Evolutionary conservation across 2,329 filamentous ascomycete species (phyloP), one percentile per base, ranked within the genome.

Genomic region (Cladophialophora exuberans): DNA sequence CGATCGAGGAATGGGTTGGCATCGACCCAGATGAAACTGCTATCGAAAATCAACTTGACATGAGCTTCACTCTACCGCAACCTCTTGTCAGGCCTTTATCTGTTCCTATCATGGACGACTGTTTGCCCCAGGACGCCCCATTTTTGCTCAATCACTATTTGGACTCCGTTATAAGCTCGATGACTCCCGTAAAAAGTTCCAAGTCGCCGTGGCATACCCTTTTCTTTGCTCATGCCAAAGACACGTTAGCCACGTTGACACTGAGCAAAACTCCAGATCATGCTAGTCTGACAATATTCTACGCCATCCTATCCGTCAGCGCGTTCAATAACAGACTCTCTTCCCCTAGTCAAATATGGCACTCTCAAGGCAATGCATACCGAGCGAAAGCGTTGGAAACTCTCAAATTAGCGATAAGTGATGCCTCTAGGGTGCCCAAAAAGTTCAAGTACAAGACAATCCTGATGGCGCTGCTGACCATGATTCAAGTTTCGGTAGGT

Each of bases 131-230:
- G 17, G 69, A 75, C 57, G 70, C 71, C 1, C 61, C 71, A 6
- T 68, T 70, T 39, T 64, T 76, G 0, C 64, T 76, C 20, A 70
- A 70, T 20, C 69, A 75, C 50, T 75, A 75, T 54, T 64, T 64
- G 2, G 69, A 68, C 1, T 68, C 66, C 3, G 68, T 75, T 2
- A 66, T 74, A 15, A 62, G 61, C 3, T 53, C 63, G n/a, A 66
- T 64, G 42, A 68, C 62, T 6, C 68, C 65, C 7, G 53, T 68
- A 45, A 31, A 67, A 48, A 66, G 70, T 18, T 67, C 68, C 2
- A 75, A 74, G 49, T 76, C 74, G 0, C 76, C 75, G 0, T 77
- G 75, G 75, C 70, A 76, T 41, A 62, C 76, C 0, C 68, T 78
- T 0, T 72, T 77, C 15, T 61, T 77, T 0, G 74, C 76, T 0